phyloP scores from a whole-genome alignment of 805 yeast species.

The Nakazawaea pomicola region DNA sequence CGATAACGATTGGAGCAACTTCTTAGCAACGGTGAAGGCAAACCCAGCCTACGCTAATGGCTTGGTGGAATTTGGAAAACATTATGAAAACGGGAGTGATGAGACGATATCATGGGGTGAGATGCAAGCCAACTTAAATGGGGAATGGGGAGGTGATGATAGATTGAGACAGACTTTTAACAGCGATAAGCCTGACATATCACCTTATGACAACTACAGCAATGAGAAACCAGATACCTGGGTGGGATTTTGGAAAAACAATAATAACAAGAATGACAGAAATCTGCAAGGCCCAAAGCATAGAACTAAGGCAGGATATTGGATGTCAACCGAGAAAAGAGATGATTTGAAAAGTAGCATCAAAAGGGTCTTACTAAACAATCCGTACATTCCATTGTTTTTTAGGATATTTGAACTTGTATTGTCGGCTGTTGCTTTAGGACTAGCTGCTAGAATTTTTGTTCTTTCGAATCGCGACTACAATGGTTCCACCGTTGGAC shows the following conservation, averaged over 20 bases:
- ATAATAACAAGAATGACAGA: constrained; percentile 16
- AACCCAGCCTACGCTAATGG: constrained; percentile 22
- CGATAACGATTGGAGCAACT: constrained; percentile 18
- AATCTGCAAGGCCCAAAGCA: constrained; percentile 27
- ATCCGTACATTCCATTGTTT: constrained; percentile 77
- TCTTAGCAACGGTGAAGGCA: constrained; percentile 21
- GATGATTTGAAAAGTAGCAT: constrained; percentile 62
- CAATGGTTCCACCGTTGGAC: constrained; percentile 40
- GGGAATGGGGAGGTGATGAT: constrained; percentile 69
- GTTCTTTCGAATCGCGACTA: constrained; percentile 30
- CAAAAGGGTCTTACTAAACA: constrained; percentile 55
- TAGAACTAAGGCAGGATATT: constrained; percentile 56
- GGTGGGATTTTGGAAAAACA: not conserved
- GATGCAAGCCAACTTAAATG: constrained; percentile 34
- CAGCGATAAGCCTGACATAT: constrained; percentile 27
- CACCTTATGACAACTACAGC: constrained; percentile 12
- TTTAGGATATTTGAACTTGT: constrained; percentile 57
- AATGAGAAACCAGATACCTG: constrained; percentile 8
- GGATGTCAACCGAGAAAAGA: constrained; percentile 62
- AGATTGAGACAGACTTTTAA: constrained; percentile 51
- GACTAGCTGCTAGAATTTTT: constrained; percentile 60
- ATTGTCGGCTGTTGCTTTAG: constrained; percentile 65
- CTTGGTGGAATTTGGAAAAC: constrained; percentile 18
- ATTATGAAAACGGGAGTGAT: not conserved
- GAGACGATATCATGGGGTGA: constrained; percentile 17